Evolutionary conservation across 1,139 yeast species (phyloP).

Genomic region (Taiozyma sp.): DNA sequence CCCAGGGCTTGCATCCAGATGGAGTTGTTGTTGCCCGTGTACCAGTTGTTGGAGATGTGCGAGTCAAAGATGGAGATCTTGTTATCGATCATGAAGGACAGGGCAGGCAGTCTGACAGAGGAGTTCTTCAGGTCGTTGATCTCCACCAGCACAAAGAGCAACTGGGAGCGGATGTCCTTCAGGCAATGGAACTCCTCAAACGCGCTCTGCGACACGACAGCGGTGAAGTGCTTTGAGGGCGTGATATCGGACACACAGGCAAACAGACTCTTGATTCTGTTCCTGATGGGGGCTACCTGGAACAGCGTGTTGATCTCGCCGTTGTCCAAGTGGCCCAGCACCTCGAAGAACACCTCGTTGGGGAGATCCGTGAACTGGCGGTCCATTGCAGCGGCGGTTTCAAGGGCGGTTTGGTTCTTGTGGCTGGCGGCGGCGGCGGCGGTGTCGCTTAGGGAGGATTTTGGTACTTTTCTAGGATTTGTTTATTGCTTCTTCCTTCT

Average conservation of each 20-base stretch:
- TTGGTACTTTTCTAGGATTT: too few relatives aligned
- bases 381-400: neutral
- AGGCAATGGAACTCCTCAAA: neutral
- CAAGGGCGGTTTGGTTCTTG: neutral
- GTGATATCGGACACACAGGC: conserved; percentile 4
- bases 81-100: conserved; percentile 3
- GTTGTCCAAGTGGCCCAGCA: conserved; percentile 4
- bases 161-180: neutral
- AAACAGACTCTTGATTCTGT: conserved; percentile 1
- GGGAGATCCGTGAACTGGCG: conserved; percentile 1
- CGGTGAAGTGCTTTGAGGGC: neutral
- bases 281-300: neutral
- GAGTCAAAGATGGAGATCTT: conserved; percentile 10
- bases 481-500: too few relatives aligned
- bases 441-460: too few relatives aligned
- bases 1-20: conserved; percentile 7
- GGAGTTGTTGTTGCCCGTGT: neutral
- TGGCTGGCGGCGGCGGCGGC: too few relatives aligned
- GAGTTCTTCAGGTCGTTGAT: conserved; percentile 8
- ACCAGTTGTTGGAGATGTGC: conserved; percentile 1
- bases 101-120: neutral
- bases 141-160: conserved; percentile 9
- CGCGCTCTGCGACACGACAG: neutral
- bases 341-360: conserved; percentile 6
- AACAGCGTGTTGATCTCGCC: conserved; percentile 4